A percentile compares a stretch with the other conserved stretches of the same genome.
Evolutionary conservation across 2,329 filamentous ascomycete species (phyloP).

Genomic region (Trichoderma koningii): DNA sequence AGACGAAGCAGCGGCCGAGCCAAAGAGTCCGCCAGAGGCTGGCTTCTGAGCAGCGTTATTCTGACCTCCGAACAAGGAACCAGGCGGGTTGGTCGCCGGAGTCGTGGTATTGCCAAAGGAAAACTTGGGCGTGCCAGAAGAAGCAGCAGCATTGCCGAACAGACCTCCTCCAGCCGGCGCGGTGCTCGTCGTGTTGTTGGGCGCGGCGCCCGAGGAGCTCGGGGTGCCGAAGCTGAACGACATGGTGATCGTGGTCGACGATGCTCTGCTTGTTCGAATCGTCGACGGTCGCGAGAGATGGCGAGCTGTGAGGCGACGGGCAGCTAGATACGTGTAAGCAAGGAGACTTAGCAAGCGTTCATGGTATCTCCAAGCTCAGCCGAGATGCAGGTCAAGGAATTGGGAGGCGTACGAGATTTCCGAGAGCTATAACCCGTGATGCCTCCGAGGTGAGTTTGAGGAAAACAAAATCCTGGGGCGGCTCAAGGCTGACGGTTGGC

Average conservation of each 20-base stretch:
- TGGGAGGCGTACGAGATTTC: not conserved
- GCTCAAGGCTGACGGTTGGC: slow-evolving; percentile 18
- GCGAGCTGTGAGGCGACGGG: not conserved
- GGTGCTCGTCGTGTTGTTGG: slow-evolving; percentile 40
- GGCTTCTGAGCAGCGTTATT: slow-evolving; percentile 38
- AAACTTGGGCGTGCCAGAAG: slow-evolving; percentile 42
- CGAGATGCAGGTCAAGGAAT: slow-evolving; percentile 1
- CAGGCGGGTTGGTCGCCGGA: slow-evolving; percentile 36
- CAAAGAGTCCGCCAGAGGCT: slow-evolving; percentile 34
- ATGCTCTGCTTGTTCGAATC: slow-evolving; percentile 5
- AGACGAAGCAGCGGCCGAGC: slow-evolving; percentile 35
- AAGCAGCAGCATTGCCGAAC: slow-evolving; percentile 42
- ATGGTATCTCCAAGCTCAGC: slow-evolving; percentile 15
- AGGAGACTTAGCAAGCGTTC: slow-evolving; percentile 24
- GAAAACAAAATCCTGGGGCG: slow-evolving; percentile 17
- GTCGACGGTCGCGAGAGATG: slow-evolving; percentile 20
- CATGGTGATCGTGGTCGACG: slow-evolving; percentile 36
- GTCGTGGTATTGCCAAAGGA: slow-evolving; percentile 44
- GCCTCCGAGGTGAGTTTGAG: not conserved
- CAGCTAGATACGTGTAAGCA: slow-evolving; percentile 1
- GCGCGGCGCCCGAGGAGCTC: slow-evolving; percentile 40
- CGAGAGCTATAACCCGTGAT: slow-evolving; percentile 18
- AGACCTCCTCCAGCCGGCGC: slow-evolving; percentile 46
- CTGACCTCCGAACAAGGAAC: slow-evolving; percentile 39
- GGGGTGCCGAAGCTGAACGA: slow-evolving; percentile 45